phyloP scores from a whole-genome alignment of 2,329 filamentous ascomycete genomes.

The Aspergillus pseudotamarii region DNA sequence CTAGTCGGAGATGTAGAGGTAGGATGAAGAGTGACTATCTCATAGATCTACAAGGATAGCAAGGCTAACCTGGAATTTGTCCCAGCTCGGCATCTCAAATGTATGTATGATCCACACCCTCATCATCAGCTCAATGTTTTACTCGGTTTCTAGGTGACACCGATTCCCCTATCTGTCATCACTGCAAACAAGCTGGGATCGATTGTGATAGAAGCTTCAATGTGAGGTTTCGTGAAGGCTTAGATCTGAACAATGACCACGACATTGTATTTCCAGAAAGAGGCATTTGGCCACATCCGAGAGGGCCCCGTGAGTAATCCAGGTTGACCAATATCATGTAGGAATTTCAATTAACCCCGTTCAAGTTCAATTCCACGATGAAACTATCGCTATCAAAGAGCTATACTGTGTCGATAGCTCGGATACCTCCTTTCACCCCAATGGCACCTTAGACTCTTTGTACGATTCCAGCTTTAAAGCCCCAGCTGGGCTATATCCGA shows the following conservation, averaged over 20 bases:
- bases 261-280: conserved; percentile 20
- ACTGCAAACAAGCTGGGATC: conserved; percentile 19
- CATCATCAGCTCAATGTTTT: background rate
- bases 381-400: conserved; percentile 22
- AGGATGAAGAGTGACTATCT: conserved; percentile 5
- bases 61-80: background rate
- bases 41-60: background rate
- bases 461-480: background rate
- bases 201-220: conserved; percentile 23
- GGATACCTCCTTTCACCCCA: background rate
- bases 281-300: conserved; percentile 18
- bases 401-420: conserved; percentile 12
- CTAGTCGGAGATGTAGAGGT: conserved; percentile 30
- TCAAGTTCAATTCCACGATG: conserved; percentile 27
- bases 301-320: conserved; percentile 18
- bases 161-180: conserved; percentile 16
- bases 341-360: background rate
- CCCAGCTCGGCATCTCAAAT: conserved; percentile 28
- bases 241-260: conserved; percentile 16
- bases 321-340: background rate
- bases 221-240: conserved; percentile 26
- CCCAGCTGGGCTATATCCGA: background rate
- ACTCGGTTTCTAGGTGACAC: conserved; percentile 22
- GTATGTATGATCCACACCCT: conserved; percentile 7
- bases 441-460: background rate